Conservation (phyloP, 306 rosid species). For the Amphicarpaea edgeworthii region DNA sequence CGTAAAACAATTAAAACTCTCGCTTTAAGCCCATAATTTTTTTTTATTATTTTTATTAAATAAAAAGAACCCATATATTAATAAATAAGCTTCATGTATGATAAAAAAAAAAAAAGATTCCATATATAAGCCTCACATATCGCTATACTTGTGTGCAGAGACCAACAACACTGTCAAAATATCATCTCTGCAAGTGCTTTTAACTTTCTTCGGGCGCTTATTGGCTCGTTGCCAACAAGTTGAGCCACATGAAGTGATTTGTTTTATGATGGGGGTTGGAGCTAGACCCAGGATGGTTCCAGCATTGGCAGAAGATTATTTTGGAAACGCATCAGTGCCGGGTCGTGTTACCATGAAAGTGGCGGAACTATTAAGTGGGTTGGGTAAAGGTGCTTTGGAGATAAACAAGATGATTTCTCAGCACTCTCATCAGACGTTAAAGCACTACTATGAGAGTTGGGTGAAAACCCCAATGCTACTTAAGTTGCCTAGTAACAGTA, state of each 20-base stretch:
- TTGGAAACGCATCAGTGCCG: conserved; percentile 36
- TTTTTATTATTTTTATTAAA: too few relatives aligned
- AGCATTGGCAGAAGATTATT: conserved; percentile 40
- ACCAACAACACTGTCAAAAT: conserved; percentile 26
- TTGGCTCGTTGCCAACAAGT: conserved; percentile 24
- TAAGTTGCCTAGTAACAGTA: too few relatives aligned
- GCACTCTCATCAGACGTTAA: conserved; percentile 26
- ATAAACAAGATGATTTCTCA: conserved; percentile 48
- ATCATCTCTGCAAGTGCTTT: conserved; percentile 60
- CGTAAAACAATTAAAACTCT: too few relatives aligned
- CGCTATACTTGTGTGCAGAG: too few relatives aligned
- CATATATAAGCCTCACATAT: too few relatives aligned
- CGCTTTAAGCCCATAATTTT: too few relatives aligned
- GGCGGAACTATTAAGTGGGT: conserved; percentile 42
- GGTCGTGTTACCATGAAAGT: conserved; percentile 18
- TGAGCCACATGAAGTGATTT: conserved; percentile 22
- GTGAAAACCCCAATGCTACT: conserved; percentile 20
- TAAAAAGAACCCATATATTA: too few relatives aligned
- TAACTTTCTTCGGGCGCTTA: conserved; percentile 51
- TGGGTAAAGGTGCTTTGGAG: conserved; percentile 53
- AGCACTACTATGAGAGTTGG: conserved; percentile 39
- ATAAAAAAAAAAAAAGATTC: too few relatives aligned
- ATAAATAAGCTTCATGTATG: too few relatives aligned
- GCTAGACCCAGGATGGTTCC: conserved; percentile 37
- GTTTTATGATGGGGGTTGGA: conserved; percentile 21